Conservation (phyloP, 768 basidiomycete species). For the Lactifluus piperatus region DNA sequence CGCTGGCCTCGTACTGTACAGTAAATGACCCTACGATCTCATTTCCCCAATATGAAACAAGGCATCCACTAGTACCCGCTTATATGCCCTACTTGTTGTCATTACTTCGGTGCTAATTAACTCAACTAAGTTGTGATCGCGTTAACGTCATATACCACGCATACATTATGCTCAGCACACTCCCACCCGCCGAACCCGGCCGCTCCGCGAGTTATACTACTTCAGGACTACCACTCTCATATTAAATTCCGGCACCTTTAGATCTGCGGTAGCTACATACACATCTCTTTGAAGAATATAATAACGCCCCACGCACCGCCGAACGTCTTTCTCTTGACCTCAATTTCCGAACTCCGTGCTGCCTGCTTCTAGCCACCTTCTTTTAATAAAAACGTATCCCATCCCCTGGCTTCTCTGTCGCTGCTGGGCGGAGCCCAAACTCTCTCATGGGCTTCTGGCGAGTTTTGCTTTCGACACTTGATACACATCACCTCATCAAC, state of each 20-base stretch:
- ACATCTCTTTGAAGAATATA: background rate
- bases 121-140: background rate
- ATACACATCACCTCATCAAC: background rate
- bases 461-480: background rate
- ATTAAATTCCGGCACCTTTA: conserved; percentile 5
- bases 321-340: no score
- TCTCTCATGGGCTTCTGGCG: conserved; percentile 1
- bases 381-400: conserved; percentile 7
- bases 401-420: background rate
- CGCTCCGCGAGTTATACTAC: conserved; percentile 5
- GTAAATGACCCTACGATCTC: background rate
- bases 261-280: conserved; percentile 6
- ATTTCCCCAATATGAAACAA: background rate
- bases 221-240: background rate
- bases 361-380: conserved; percentile 9
- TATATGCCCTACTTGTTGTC: background rate
- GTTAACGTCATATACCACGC: background rate
- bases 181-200: background rate
- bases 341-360: background rate
- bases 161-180: background rate
- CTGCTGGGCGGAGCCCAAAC: background rate
- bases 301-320: background rate
- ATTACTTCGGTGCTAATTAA: background rate
- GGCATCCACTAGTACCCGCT: background rate
- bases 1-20: background rate